Percentiles rank a stretch among this genome's conserved stretches.
Evolutionary conservation across 345 rosid genomes (phyloP).

Genomic region (Firmiana major): DNA sequence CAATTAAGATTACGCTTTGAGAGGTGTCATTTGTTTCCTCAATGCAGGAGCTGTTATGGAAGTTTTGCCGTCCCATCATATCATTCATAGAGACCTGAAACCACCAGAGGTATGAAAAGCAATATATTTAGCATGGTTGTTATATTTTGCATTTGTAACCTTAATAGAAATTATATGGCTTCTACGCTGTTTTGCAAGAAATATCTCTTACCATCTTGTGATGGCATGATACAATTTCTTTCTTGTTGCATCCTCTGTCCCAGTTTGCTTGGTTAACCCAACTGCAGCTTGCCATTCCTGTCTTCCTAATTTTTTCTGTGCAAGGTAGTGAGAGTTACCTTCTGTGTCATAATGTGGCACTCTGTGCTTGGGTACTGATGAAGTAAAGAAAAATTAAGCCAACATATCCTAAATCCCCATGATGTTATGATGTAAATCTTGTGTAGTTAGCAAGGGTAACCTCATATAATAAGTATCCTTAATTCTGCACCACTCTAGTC

Average conservation of each 20-base stretch:
- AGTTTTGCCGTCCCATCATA: slow-evolving; percentile 44
- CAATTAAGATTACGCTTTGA: neutral
- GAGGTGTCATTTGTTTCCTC: neutral
- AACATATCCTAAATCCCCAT: neutral
- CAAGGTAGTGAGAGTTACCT: neutral
- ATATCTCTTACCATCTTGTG: neutral
- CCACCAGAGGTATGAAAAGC: slow-evolving; percentile 51
- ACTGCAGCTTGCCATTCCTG: neutral
- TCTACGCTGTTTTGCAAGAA: neutral
- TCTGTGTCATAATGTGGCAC: neutral
- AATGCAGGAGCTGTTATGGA: slow-evolving; percentile 59
- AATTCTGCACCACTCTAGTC: neutral
- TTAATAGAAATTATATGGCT: neutral
- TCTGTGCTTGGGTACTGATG: neutral
- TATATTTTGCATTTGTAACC: neutral
- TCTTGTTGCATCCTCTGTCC: neutral
- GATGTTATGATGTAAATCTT: neutral
- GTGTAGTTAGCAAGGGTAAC: too few relatives aligned
- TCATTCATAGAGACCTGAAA: slow-evolving; percentile 65
- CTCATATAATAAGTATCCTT: too few relatives aligned
- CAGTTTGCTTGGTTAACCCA: neutral
- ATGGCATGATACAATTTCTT: neutral
- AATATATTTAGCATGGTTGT: neutral
- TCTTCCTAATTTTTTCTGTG: too few relatives aligned
- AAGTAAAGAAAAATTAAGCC: neutral